A percentile compares a stretch with the other conserved stretches of the same genome.
Conservation (phyloP, 1,139 yeast species). For the Hemisphaericaspora lyxosophila region DNA sequence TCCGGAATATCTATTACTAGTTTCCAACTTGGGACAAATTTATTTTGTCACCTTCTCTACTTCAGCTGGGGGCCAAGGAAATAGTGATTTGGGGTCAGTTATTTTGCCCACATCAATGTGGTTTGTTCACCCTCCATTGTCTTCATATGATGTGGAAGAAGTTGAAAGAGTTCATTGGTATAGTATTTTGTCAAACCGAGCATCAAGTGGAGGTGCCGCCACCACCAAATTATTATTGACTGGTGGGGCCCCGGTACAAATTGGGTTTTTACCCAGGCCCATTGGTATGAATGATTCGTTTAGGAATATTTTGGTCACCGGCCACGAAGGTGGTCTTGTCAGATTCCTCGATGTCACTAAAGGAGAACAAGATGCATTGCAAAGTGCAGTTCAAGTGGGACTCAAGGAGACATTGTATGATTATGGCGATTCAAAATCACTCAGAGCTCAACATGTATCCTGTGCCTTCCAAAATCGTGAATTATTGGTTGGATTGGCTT, state of each 20-base stretch:
- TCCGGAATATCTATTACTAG: constrained; percentile 58
- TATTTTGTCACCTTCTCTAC: constrained; percentile 30
- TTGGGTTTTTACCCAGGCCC: constrained; percentile 34
- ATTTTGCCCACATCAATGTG: constrained; percentile 77
- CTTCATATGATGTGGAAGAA: constrained; percentile 51
- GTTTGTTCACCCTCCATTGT: constrained; percentile 75
- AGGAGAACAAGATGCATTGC: constrained; percentile 68
- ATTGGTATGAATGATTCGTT: constrained; percentile 54
- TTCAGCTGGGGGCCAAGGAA: constrained; percentile 47
- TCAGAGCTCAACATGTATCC: constrained; percentile 58
- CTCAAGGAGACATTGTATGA: constrained; percentile 36
- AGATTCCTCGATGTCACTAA: constrained; percentile 81
- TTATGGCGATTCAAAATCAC: constrained; percentile 29
- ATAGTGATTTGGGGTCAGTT: constrained; percentile 54
- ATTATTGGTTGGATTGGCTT: constrained; percentile 62
- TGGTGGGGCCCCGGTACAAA: constrained; percentile 75
- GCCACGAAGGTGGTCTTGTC: constrained; percentile 78
- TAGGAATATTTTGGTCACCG: constrained; percentile 70
- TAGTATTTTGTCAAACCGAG: constrained; percentile 57
- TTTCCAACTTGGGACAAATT: constrained; percentile 56
- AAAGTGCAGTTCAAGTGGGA: constrained; percentile 35
- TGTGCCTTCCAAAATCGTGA: constrained; percentile 80
- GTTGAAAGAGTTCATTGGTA: constrained; percentile 72
- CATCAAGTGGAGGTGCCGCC: constrained; percentile 40
- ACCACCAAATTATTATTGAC: constrained; percentile 44